Evolutionary conservation across 208 protist genomes (phyloP), one percentile per base, ranked within the genome.

Genomic region (Acanthamoeba polyphaga): DNA sequence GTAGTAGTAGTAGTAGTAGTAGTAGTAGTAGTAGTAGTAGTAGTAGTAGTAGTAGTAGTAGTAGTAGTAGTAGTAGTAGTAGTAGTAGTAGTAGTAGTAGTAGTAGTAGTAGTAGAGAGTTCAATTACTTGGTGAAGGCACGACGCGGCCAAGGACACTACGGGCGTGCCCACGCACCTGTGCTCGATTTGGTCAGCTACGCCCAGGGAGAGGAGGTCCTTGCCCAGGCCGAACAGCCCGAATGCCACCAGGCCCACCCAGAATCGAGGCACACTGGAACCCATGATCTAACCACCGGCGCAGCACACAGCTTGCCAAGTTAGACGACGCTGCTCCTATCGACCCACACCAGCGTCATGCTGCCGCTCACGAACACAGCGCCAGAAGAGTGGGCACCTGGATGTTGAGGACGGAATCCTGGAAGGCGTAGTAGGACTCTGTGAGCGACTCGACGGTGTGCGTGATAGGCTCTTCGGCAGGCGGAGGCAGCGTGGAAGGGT

Each of bases 191-290:
- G 76, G 27, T 88, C 80, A 22, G 49, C 80, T 0, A 32, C 51
- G 51, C 12, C 49, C 8, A 90, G 15, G 29, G 87, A 51, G 5
- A 76, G 5, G 27, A 76, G 34, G n/a, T 92, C 87, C 66, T 76
- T 92, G 60, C 17, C 58, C 19, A 92, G 32, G 2, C 87, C 87
- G 15, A 76, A 58, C 60, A 70, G n/a, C 12, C 38, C 38, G 62
- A 92, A 92, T 2, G 46, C 87, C 19, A 92, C 87, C 12, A 92
- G 62, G n/a, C 64, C 87, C 27, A 92, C 64, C 87, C 87, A 92
- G 66, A 92, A 92, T 17, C 66, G 58, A 32, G 87, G 87, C 43
- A 92, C 46, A n/a, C 87, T 70, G 64, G 0, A 3, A 0, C 62
- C 62, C 32, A 68, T 43, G 9, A 92, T 43, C 87, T 92, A 24